Percentiles rank a stretch among this genome's conserved stretches.
Evolutionary conservation across 345 rosid species (phyloP).

Genomic region (Rubroshorea leprosula): DNA sequence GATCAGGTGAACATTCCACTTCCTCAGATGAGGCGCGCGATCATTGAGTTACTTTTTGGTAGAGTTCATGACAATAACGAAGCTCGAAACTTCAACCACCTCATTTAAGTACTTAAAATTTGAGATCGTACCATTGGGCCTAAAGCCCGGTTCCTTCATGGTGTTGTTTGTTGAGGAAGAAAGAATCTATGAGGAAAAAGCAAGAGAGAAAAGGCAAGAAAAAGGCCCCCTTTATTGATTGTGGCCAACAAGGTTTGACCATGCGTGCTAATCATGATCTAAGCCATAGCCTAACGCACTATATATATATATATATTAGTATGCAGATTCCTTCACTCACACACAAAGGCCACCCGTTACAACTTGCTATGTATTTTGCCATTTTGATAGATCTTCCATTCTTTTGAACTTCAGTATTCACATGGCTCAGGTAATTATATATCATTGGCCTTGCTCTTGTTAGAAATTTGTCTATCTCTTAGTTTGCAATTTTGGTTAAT

Average conservation of each 20-base stretch:
- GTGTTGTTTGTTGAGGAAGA: too few relatives aligned
- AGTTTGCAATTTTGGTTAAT: neutral
- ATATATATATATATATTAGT: neutral
- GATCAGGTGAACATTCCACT: too few relatives aligned
- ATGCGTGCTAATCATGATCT: neutral
- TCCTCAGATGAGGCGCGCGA: too few relatives aligned
- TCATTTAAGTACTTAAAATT: too few relatives aligned
- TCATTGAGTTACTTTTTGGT: too few relatives aligned
- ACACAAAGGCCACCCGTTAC: neutral
- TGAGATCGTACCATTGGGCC: too few relatives aligned
- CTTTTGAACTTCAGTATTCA: neutral
- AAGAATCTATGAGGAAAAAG: neutral
- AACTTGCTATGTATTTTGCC: neutral
- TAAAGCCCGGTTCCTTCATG: too few relatives aligned
- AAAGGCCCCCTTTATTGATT: neutral
- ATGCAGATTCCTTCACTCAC: neutral
- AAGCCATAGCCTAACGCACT: neutral
- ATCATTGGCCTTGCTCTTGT: neutral
- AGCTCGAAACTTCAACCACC: too few relatives aligned
- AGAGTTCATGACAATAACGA: too few relatives aligned
- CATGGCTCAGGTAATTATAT: constrained; percentile 9
- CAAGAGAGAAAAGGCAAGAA: neutral
- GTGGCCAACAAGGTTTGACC: neutral
- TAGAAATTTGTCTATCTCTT: neutral
- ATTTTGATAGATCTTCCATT: neutral